Evolutionary conservation across 345 rosid genomes (phyloP).

Genomic region (Excoecaria agallocha): DNA sequence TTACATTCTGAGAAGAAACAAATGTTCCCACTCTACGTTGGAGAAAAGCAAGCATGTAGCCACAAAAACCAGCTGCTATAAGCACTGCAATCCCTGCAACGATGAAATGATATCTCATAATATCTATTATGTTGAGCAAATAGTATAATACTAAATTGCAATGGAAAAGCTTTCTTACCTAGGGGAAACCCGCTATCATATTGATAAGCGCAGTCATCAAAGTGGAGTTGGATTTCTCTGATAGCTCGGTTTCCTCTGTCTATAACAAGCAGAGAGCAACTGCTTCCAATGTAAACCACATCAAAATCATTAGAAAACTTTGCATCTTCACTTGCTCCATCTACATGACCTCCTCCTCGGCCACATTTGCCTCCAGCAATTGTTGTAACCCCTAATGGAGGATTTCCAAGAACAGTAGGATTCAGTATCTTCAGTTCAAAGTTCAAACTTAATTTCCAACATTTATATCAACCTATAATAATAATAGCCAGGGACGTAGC

Average conservation of each 20-base stretch:
- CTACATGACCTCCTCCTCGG: slow-evolving; percentile 81
- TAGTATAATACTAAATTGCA: not conserved
- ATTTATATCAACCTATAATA: not conserved
- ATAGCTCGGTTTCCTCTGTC: slow-evolving; percentile 94
- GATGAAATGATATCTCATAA: slow-evolving; percentile 18
- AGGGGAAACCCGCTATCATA: slow-evolving; percentile 93
- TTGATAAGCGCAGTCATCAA: slow-evolving; percentile 97
- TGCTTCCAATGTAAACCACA: slow-evolving; percentile 91
- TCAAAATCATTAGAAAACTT: slow-evolving; percentile 95
- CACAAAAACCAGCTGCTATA: slow-evolving; percentile 87
- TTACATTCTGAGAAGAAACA: slow-evolving; percentile 64
- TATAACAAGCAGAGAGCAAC: slow-evolving; percentile 90
- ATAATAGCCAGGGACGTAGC: too few relatives aligned
- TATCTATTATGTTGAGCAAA: not conserved
- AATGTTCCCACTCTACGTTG: slow-evolving; percentile 71
- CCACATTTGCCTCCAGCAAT: slow-evolving; percentile 89
- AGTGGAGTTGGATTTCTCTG: slow-evolving; percentile 95
- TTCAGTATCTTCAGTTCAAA: slow-evolving; percentile 8
- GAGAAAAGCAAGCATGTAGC: slow-evolving; percentile 94
- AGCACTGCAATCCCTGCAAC: slow-evolving; percentile 86
- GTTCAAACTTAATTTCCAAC: slow-evolving; percentile 1
- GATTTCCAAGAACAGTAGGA: slow-evolving; percentile 19
- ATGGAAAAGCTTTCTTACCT: slow-evolving; percentile 39
- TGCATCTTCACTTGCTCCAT: slow-evolving; percentile 99
- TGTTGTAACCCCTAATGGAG: slow-evolving; percentile 78